Evolutionary conservation across 495 filamentous ascomycete genomes (phyloP).

Genomic region (Podospora bellae-mahoneyi): DNA sequence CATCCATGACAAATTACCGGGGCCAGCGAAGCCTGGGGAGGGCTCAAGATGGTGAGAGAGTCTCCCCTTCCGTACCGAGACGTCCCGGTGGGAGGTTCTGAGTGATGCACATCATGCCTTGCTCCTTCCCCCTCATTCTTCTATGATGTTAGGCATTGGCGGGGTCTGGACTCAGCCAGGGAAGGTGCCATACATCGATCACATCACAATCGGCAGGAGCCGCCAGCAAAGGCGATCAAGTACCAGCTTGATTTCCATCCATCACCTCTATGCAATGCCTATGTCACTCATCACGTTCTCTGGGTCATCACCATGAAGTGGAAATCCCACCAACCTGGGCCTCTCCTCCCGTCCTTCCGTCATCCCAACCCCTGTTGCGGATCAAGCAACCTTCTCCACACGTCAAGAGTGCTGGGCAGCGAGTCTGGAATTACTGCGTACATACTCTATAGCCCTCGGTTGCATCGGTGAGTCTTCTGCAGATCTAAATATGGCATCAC

Average conservation of each 20-base stretch:
- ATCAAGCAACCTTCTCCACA: background rate
- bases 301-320: background rate
- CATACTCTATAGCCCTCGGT: background rate
- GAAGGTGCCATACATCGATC: background rate
- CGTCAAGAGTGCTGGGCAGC: background rate
- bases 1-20: background rate
- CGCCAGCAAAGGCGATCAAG: background rate
- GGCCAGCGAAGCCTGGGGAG: background rate
- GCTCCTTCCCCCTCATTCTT: background rate
- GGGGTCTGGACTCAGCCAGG: background rate
- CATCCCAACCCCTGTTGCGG: background rate
- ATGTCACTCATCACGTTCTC: background rate
- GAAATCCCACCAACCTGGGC: background rate
- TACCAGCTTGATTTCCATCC: background rate
- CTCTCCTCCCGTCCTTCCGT: background rate
- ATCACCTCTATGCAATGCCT: background rate
- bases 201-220: background rate
- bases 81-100: background rate
- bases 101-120: background rate
- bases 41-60: background rate
- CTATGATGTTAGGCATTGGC: background rate
- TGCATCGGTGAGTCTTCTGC: background rate
- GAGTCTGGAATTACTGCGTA: background rate
- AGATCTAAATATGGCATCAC: constrained; percentile 14
- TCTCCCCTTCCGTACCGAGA: background rate